Evolutionary conservation across 2,329 filamentous ascomycete species (phyloP).

Genomic region (Fusarium bulbicola): DNA sequence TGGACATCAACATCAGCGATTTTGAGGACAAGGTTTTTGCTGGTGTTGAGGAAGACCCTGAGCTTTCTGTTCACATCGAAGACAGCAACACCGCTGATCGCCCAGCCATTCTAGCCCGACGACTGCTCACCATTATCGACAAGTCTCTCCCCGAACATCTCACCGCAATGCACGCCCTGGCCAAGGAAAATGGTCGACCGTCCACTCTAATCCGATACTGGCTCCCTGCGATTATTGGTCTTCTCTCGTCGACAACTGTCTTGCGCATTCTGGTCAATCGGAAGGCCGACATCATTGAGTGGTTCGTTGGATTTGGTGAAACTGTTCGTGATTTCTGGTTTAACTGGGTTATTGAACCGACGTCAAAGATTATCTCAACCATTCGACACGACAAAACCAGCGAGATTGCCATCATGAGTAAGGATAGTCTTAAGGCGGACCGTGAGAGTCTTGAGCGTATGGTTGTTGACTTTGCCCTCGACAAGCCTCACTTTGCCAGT

Average conservation of each 20-base stretch:
- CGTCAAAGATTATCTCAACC: slow-evolving; percentile 83
- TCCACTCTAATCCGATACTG: slow-evolving; percentile 83
- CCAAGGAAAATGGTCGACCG: slow-evolving; percentile 77
- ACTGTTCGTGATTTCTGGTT: slow-evolving; percentile 91
- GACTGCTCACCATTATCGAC: slow-evolving; percentile 75
- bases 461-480: slow-evolving; percentile 94
- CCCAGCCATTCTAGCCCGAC: slow-evolving; percentile 70
- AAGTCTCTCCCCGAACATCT: slow-evolving; percentile 74
- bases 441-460: slow-evolving; percentile 93
- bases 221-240: slow-evolving; percentile 75
- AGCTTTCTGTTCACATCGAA: slow-evolving; percentile 63
- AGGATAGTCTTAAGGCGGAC: slow-evolving; percentile 88
- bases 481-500: slow-evolving; percentile 74
- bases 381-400: slow-evolving; percentile 93
- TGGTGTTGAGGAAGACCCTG: slow-evolving; percentile 68
- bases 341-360: slow-evolving; percentile 94
- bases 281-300: slow-evolving; percentile 79
- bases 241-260: slow-evolving; percentile 89
- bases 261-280: slow-evolving; percentile 79
- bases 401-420: slow-evolving; percentile 97
- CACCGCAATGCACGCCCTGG: slow-evolving; percentile 62
- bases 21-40: slow-evolving; percentile 74
- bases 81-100: slow-evolving; percentile 56
- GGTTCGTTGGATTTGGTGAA: slow-evolving; percentile 80
- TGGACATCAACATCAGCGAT: slow-evolving; percentile 69